Evolutionary conservation across 1,139 yeast species (phyloP).

Genomic region (Candida frijolesensis): DNA sequence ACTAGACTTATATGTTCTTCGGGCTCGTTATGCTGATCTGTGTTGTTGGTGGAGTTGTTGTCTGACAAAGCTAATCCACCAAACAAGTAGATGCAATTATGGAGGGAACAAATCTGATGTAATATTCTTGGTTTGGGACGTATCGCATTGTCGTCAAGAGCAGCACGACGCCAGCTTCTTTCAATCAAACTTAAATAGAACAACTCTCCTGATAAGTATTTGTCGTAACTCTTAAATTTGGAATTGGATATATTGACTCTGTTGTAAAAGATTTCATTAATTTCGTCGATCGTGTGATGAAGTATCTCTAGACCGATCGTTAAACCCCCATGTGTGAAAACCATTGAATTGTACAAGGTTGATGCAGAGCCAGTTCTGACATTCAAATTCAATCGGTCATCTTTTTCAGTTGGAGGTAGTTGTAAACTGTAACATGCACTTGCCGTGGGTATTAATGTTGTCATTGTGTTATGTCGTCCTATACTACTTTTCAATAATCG

Average conservation of each 20-base stretch:
- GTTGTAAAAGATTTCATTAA: conserved; percentile 28
- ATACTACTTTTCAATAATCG: neutral
- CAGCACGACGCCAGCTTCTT: conserved; percentile 54
- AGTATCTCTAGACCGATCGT: conserved; percentile 55
- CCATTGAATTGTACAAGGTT: conserved; percentile 55
- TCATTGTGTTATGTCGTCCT: conserved; percentile 24
- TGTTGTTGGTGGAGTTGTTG: conserved; percentile 1
- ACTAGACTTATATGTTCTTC: conserved; percentile 24
- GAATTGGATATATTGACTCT: conserved; percentile 26
- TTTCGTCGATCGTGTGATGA: conserved; percentile 37
- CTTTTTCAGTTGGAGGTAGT: conserved; percentile 49
- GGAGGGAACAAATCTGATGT: conserved; percentile 56
- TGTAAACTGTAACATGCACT: conserved; percentile 50
- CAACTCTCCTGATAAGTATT: conserved; percentile 57
- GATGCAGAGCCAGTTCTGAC: conserved; percentile 71
- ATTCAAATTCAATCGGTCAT: conserved; percentile 51
- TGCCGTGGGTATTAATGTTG: conserved; percentile 50
- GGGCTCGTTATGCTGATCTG: neutral
- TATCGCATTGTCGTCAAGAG: conserved; percentile 7
- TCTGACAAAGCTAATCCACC: conserved; percentile 57
- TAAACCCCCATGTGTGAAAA: conserved; percentile 71
- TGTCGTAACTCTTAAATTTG: conserved; percentile 33
- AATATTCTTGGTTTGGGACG: conserved; percentile 58
- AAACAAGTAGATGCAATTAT: conserved; percentile 54
- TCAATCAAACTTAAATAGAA: conserved; percentile 60